Evolutionary conservation across 2,329 filamentous ascomycete species (phyloP), one percentile per base, ranked within the genome.

Genomic region (Colletotrichum noveboracense): DNA sequence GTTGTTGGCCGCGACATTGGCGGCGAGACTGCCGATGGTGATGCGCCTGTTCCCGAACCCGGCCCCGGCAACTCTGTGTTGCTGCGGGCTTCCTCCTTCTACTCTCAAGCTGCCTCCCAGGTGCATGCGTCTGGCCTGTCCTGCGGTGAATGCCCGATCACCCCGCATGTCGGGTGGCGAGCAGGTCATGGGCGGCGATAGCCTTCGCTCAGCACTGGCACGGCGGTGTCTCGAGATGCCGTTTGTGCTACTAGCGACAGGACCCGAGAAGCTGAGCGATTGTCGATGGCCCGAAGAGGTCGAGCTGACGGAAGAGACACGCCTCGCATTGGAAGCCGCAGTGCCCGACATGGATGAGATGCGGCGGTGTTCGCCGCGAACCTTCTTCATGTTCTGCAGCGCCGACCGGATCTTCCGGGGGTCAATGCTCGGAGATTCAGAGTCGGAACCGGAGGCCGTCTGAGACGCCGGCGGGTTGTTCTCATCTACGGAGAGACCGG

Each of bases 111-210:
- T 87, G 16, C 85, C 86, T 43, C 87, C 86, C 73, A 91, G 82
- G 78, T 91, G 89, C 90, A 92, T 91, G 61, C 90, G 86, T 68
- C 90, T 83, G 26, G 90, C 90, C 79, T 92, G 90, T 3, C 89
- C 89, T 2, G 88, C 84, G 13, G 89, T 91, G 77, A 92, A 85
- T 5, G 83, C 81, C 75, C 84, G 83, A 28, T 86, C 83, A 21
- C n/a, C 74, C 6, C 77, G 74, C 13, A 79, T 79, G 26, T 89
- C 86, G 3, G 85, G 83, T 3, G 90, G 87, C 43, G 89, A 89
- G 81, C 89, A 91, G 38, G 85, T 81, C 78, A 91, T 86, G 16
- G 90, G 90, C 14, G 90, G 89, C 76, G 88, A 90, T 67, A 87
- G 85, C 43, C 88, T 86, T 64, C 88, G 85, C 81, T 91, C 89